Conservation (phyloP, 306 rosid species). For the Quillaja saponaria region DNA sequence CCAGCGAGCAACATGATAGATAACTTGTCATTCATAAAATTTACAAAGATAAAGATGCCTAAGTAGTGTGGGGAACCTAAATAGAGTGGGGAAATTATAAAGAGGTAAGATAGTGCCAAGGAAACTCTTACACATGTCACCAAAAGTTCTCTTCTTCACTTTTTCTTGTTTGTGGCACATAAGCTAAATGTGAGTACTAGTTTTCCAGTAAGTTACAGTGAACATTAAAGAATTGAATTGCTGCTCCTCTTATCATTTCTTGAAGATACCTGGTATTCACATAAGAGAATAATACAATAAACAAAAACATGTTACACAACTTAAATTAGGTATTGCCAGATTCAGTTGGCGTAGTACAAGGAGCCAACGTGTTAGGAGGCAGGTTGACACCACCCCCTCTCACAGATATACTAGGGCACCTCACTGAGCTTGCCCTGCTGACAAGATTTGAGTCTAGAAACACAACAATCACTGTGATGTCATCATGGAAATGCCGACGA, state of each 20-base stretch:
- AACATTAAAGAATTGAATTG: slow-evolving; percentile 70
- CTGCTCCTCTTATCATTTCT: slow-evolving; percentile 54
- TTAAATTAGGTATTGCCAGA: slow-evolving; percentile 53
- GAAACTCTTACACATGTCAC: slow-evolving; percentile 49
- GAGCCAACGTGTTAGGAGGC: slow-evolving; percentile 74
- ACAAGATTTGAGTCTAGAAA: slow-evolving; percentile 73
- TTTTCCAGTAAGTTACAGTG: slow-evolving; percentile 67
- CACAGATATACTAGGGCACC: slow-evolving; percentile 60
- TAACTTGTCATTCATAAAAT: slow-evolving; percentile 34
- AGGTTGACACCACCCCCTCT: slow-evolving; percentile 86
- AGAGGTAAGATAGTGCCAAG: slow-evolving; percentile 34
- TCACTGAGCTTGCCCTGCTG: slow-evolving; percentile 73
- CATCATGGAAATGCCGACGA: slow-evolving; percentile 97
- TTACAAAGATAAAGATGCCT: slow-evolving; percentile 28
- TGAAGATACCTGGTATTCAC: slow-evolving; percentile 83
- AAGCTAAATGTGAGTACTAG: slow-evolving; percentile 70
- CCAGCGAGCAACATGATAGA: slow-evolving; percentile 17
- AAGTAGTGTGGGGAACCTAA: too few species aligned
- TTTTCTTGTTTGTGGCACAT: slow-evolving; percentile 37
- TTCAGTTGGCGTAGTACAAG: slow-evolving; percentile 58
- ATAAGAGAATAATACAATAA: slow-evolving; percentile 61
- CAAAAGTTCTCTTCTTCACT: slow-evolving; percentile 45
- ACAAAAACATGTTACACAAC: slow-evolving; percentile 35
- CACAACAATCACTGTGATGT: slow-evolving; percentile 89
- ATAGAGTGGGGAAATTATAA: slow-evolving; percentile 8